Base-by-base conservation (phyloP, 352 stramenopile genomes). In the Blastocystis sp. region DNA sequence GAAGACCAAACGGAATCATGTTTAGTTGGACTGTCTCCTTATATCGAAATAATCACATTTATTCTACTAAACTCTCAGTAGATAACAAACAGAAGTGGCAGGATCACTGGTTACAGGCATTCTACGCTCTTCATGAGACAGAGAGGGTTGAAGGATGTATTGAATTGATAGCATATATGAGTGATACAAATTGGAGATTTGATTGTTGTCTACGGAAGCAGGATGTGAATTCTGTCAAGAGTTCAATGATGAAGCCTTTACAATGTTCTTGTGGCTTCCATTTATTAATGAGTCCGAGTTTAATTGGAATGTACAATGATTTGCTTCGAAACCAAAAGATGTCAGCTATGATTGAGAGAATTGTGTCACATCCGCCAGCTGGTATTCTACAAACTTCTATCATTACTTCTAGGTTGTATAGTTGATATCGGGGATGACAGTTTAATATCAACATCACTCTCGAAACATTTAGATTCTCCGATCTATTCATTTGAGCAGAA, bases 51-150 rank as follows among this genome's bases (percentile, higher is more conserved):
- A 53, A 60, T 5, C 24, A 69, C 33, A 17, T 56, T 7, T 84
- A 84, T 42, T 66, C 73, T 0, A 84, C 73, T 1, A 30, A 5
- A n/a, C 19, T 17, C 4, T n/a, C 13, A 3, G 22, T 1, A 35
- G 30, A 53, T 5, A 48, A 42, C 13, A 51, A 53, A 42, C 56
- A 62, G 27, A 62, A 62, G 15, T 84, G 73, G 73, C 22, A 84
- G n/a, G 73, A 84, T 44, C 73, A 84, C 24, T 84, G 73, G 73
- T 57, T 84, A n/a, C 73, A 84, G 53, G 73, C 73, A 19, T 84
- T 66, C 33, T 84, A 60, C 33, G 42, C 48, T 33, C 73, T 84
- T 24, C 24, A 37, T n/a, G 51, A 40, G 30, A 37, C 59, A 11
- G 53, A 66, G 17, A 22, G 11, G 6, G 48, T 42, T 2, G 5